A percentile compares a stretch with the other conserved stretches of the same genome.
Conservation (phyloP, 2,329 filamentous ascomycete species). For the Tolypocladium tundrense region DNA sequence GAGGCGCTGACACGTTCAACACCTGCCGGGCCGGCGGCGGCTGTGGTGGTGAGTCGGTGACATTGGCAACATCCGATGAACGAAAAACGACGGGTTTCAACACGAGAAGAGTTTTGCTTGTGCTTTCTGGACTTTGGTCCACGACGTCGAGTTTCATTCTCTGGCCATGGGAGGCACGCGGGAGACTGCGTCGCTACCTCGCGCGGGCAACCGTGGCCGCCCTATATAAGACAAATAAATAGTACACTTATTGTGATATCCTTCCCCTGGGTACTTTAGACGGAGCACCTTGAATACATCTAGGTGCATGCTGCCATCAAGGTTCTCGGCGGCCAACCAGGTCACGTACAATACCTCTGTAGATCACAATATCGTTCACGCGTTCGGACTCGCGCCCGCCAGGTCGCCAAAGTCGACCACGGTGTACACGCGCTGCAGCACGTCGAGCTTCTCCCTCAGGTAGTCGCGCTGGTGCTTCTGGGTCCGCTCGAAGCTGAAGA, state of each 20-base stretch:
- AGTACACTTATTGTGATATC: not conserved
- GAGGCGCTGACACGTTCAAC: slow-evolving; percentile 2
- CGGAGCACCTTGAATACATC: no score
- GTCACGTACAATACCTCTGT: not conserved
- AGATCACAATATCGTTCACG: not conserved
- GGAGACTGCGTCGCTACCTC: not conserved
- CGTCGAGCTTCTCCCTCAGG: slow-evolving; percentile 26
- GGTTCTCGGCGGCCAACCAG: not conserved
- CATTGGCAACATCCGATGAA: not conserved
- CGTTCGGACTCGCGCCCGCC: slow-evolving; percentile 12
- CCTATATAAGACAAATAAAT: not conserved
- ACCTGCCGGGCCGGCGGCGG: not conserved
- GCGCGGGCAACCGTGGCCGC: not conserved
- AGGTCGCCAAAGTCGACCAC: slow-evolving; percentile 16
- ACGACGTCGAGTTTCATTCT: not conserved
- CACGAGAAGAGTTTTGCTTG: not conserved
- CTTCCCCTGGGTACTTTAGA: not conserved
- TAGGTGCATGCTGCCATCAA: not conserved
- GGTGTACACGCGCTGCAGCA: slow-evolving; percentile 20
- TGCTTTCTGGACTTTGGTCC: not conserved
- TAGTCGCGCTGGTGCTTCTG: slow-evolving; percentile 33
- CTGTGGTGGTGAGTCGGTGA: not conserved
- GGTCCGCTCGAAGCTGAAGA: slow-evolving; percentile 37
- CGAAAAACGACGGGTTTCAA: not conserved
- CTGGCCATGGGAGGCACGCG: not conserved